A percentile compares a stretch with the other conserved stretches of the same genome.
Conservation (phyloP, 1,284 basidiomycete genomes). For the Leccinum fuscescens region DNA sequence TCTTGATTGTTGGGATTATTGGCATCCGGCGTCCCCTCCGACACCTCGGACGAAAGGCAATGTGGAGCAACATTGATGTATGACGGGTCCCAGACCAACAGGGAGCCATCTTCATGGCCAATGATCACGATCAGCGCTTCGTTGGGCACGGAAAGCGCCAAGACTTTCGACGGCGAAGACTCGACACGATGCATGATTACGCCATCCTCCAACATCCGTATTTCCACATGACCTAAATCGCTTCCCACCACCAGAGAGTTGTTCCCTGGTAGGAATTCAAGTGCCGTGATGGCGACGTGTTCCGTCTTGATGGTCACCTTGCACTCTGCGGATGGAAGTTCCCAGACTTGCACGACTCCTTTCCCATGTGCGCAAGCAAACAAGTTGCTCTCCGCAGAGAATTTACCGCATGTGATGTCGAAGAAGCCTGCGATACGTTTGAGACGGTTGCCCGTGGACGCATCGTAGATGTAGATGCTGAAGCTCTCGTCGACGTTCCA, state of each 20-base stretch:
- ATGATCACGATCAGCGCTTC: slow-evolving; percentile 10
- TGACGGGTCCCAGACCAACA: slow-evolving; percentile 23
- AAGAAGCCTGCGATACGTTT: slow-evolving; percentile 18
- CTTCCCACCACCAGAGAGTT: slow-evolving; percentile 17
- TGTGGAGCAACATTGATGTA: slow-evolving; percentile 4
- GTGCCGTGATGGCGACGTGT: slow-evolving; percentile 14
- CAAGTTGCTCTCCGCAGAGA: slow-evolving; percentile 16
- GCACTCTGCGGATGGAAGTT: slow-evolving; percentile 12
- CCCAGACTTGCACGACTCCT: slow-evolving; percentile 22
- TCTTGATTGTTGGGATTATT: not conserved
- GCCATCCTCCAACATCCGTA: slow-evolving; percentile 17
- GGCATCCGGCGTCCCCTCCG: not conserved
- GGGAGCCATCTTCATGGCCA: slow-evolving; percentile 19
- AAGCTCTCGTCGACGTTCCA: slow-evolving; percentile 20
- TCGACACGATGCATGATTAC: slow-evolving; percentile 12
- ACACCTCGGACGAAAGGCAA: slow-evolving; percentile 3
- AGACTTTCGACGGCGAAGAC: slow-evolving; percentile 11
- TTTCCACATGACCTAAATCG: slow-evolving; percentile 16
- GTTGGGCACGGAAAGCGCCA: slow-evolving; percentile 11
- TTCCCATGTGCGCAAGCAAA: slow-evolving; percentile 22
- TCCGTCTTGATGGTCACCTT: slow-evolving; percentile 15
- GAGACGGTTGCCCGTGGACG: slow-evolving; percentile 18
- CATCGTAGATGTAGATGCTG: slow-evolving; percentile 21
- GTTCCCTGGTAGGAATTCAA: slow-evolving; percentile 18
- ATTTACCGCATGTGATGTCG: slow-evolving; percentile 14